These are phyloP conservation scores for Termitomyces sp. DNA, from an alignment of 768 basidiomycete species.

Conservation along the genomic window DNA sequence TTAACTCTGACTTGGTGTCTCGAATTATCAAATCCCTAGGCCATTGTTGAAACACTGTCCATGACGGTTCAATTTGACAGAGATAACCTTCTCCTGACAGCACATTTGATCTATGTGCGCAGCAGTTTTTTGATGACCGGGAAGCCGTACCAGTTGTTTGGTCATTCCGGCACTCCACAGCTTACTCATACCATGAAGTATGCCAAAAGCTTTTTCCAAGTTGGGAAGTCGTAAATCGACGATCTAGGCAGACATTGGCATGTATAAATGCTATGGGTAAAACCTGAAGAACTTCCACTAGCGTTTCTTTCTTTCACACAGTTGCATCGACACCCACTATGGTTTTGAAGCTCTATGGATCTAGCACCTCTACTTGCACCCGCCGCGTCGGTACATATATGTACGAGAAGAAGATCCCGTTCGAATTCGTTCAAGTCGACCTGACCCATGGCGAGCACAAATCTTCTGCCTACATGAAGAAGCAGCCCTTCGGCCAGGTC, in stretches of 20 bases:
- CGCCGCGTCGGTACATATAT: constrained; percentile 44
- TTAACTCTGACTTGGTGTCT: not conserved
- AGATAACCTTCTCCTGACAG: not conserved
- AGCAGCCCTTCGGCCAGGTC: constrained; percentile 63
- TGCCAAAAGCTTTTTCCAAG: not conserved
- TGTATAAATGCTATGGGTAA: not conserved
- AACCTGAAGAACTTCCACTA: not conserved
- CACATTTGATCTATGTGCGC: not conserved
- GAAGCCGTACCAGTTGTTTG: not conserved
- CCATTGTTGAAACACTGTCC: not conserved
- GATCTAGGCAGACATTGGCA: not conserved
- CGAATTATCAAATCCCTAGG: not conserved
- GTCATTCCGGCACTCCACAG: not conserved
- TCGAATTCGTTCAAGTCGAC: constrained; percentile 42
- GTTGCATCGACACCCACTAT: constrained; percentile 17
- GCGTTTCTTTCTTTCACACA: not conserved
- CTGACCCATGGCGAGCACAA: constrained; percentile 43
- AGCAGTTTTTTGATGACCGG: not conserved
- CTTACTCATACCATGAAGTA: not conserved
- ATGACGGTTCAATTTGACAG: not conserved
- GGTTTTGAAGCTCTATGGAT: constrained; percentile 39
- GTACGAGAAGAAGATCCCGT: constrained; percentile 53
- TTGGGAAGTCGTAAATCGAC: not conserved
- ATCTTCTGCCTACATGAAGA: constrained; percentile 28
- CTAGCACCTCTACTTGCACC: constrained; percentile 37